phyloP scores from a whole-genome alignment of 495 filamentous ascomycete genomes.

The Podospora pseudopauciseta region DNA sequence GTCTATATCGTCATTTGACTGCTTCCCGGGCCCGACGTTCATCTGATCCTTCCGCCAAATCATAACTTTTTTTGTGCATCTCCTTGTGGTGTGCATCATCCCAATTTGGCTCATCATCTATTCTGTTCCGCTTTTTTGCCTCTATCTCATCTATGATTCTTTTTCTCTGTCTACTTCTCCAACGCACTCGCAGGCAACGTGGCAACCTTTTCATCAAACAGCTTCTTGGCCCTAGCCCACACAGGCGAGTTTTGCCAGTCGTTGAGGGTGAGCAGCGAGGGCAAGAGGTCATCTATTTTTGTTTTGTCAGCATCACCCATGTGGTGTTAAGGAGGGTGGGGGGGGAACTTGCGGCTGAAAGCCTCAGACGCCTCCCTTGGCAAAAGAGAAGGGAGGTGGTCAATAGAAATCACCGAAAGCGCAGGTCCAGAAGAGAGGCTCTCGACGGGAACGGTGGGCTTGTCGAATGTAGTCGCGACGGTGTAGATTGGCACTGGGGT shows the following conservation, averaged over 20 bases:
- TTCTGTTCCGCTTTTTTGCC: neutral
- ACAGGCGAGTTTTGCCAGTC: constrained; percentile 67
- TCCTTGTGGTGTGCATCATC: constrained; percentile 1
- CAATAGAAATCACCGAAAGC: constrained; percentile 78
- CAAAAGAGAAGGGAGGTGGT: constrained; percentile 84
- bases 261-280: constrained; percentile 73
- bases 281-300: constrained; percentile 59
- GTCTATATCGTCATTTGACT: neutral
- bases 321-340: neutral
- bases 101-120: neutral
- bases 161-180: constrained; percentile 27
- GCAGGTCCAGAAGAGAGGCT: constrained; percentile 53
- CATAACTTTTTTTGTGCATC: constrained; percentile 13
- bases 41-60: neutral
- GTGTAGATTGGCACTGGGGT: constrained; percentile 77
- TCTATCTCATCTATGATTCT: neutral
- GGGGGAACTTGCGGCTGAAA: constrained; percentile 55
- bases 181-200: constrained; percentile 57
- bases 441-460: constrained; percentile 75
- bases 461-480: constrained; percentile 74
- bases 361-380: constrained; percentile 83
- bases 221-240: constrained; percentile 77
- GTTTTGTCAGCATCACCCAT: neutral
- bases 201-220: constrained; percentile 81
- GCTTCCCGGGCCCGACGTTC: neutral